phyloP scores from a whole-genome alignment of 176 grass and related monocot genomes.

The Phragmites australis region DNA sequence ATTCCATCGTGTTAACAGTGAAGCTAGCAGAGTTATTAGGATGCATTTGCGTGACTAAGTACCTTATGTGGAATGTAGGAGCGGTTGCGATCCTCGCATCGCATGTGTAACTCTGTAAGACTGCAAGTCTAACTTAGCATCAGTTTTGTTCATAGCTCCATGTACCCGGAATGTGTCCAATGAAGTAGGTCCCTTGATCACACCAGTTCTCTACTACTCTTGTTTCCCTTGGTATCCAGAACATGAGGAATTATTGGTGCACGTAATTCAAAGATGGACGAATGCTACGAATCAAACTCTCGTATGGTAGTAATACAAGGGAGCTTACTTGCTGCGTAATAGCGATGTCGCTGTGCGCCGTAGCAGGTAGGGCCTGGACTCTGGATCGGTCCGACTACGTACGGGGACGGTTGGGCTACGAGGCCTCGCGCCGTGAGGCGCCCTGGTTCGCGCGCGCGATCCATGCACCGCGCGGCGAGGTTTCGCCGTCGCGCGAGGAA shows the following conservation, averaged over 20 bases:
- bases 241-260: neutral
- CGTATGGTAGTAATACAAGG: neutral
- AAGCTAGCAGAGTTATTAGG: slow-evolving; percentile 63
- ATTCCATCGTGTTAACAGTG: slow-evolving; percentile 44
- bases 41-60: slow-evolving; percentile 13
- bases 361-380: neutral
- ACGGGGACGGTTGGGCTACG: neutral
- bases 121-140: slow-evolving; percentile 18
- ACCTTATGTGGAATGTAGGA: slow-evolving; percentile 26
- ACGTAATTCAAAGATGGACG: neutral
- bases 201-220: slow-evolving; percentile 3
- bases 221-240: slow-evolving; percentile 9
- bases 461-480: neutral
- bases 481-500: neutral
- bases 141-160: slow-evolving; percentile 34
- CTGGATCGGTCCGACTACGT: neutral
- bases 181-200: neutral
- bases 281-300: neutral
- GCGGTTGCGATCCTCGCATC: neutral
- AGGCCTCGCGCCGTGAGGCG: neutral
- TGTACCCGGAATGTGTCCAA: neutral
- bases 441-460: neutral
- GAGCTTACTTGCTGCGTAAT: neutral
- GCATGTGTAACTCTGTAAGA: slow-evolving; percentile 16
- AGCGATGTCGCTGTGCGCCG: neutral